Base-by-base conservation (phyloP, 139 green algal species). In the Spirogloea muscicola region DNA sequence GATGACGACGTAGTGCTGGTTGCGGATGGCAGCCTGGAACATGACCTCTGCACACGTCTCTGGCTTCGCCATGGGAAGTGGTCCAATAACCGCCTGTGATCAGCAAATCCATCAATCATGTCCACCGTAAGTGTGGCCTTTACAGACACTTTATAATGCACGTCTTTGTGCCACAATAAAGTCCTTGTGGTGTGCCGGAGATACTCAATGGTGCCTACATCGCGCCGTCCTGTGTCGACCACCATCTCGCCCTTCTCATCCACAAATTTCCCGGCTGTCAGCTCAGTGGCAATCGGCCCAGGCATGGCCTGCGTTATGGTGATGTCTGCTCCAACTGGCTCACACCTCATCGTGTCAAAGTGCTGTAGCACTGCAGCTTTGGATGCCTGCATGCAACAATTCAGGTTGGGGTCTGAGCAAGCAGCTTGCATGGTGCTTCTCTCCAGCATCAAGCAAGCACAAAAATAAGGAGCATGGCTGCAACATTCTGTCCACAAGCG, bases 201-300 rank as follows among this genome's bases (percentile, higher is more conserved):
- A n/a, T n/a, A n/a, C n/a, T n/a, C n/a, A n/a, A n/a, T n/a, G n/a
- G n/a, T n/a, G 48, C 67, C 29, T 76, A 76, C 67, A 65, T 76
- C 67, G 25, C 67, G 40, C 3, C 67, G 49, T 1, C 66, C 67
- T 31, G 44, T 49, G 40, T 76, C 46, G n/a, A 76, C 25, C 39
- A 52, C 67, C 67, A 76, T 21, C 25, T 43, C 2, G 27, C 67
- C 67, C 16, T 49, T 21, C 34, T 76, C 67, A 18, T 68, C 27
- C 29, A 80, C 33, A n/a, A 80, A 77, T n/a, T 80, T 80, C 31
- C 72, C 72, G 38, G 48, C 72, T 25, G 72, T 80, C 63, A 80
- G 67, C 51, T 80, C 72, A 1, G 31, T 61, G 38, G 51, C 61
- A 16, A 48, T 42, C 44, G 51, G 69, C 21, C 74, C 74, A n/a